Percentiles rank a stretch among this genome's conserved stretches.
Evolutionary conservation across 176 grass and related monocot genomes (phyloP).

Genomic region (Bonia amplexicaulis): DNA sequence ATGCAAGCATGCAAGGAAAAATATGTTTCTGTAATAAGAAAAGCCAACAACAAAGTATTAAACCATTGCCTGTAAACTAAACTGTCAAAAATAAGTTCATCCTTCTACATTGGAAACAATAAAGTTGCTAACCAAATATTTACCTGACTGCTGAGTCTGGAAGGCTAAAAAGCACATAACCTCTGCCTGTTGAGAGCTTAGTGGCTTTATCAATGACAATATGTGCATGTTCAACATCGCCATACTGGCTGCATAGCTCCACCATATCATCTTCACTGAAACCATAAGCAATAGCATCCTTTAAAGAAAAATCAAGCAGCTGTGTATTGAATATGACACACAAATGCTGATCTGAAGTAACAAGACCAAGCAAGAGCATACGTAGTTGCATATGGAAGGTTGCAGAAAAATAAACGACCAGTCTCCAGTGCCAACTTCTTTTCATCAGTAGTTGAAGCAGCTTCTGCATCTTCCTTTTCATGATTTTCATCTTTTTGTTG

Average conservation of each 20-base stretch:
- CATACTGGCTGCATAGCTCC: slow-evolving; percentile 66
- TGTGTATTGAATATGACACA: slow-evolving; percentile 20
- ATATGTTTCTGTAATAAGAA: not conserved
- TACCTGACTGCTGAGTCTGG: slow-evolving; percentile 89
- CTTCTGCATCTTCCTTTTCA: slow-evolving; percentile 42
- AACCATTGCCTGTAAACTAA: not conserved
- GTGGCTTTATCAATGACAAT: slow-evolving; percentile 84
- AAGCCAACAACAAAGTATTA: not conserved
- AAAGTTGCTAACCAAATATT: slow-evolving; percentile 11
- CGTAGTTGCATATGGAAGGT: slow-evolving; percentile 91
- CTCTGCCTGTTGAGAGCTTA: slow-evolving; percentile 78
- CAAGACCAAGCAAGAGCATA: slow-evolving; percentile 21
- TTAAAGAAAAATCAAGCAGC: slow-evolving; percentile 14
- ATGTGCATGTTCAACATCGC: slow-evolving; percentile 77
- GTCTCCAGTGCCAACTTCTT: slow-evolving; percentile 79
- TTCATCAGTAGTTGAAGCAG: slow-evolving; percentile 52
- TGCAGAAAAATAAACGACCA: slow-evolving; percentile 83
- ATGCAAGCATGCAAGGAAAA: slow-evolving; percentile 14
- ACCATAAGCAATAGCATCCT: slow-evolving; percentile 28
- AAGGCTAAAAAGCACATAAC: slow-evolving; percentile 82
- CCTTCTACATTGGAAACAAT: not conserved
- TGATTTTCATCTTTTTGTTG: slow-evolving; percentile 27
- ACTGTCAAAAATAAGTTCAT: slow-evolving; percentile 3
- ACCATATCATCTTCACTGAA: slow-evolving; percentile 84
- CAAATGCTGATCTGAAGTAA: slow-evolving; percentile 13